Evolutionary conservation across 2,329 filamentous ascomycete genomes (phyloP), one percentile per base, ranked within the genome.

Genomic region (Ustulina deusta): DNA sequence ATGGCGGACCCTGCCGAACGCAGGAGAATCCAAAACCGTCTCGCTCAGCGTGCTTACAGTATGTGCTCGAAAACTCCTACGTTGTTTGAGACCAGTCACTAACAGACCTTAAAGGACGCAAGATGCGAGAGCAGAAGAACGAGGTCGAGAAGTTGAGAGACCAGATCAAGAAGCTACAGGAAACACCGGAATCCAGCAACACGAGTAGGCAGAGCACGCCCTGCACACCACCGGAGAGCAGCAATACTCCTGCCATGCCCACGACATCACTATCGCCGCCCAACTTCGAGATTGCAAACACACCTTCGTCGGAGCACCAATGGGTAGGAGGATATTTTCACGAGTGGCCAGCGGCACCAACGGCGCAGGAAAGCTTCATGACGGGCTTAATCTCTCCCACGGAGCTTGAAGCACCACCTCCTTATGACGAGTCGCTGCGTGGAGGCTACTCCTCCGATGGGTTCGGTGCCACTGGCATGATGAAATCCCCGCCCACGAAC

Each of bases 81-180:
- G 17, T n/a, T 48, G 2, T 15, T 17, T 22, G 25, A 22, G 55
- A 17, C 20, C 20, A 6, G 32, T 54, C 40, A 55, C 36, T 69
- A 68, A 71, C 66, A 25, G 27, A 32, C 15, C 6, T 9, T 11
- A 3, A 55, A 74, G 72, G 72, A 56, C 72, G 72, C 52, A 74
- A 74, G 65, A 72, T 74, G 72, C 63, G 71, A 51, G 70, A 73
- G 52, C 66, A 73, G 55, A 74, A 72, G 65, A 74, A 72, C 38
- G 72, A 74, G 59, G 72, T 74, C 40, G 72, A 74, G 65, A 74
- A 72, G 59, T 38, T 74, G 51, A 71, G 71, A 63, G 70, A 72
- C 17, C 70, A 74, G 61, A 70, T 74, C 64, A 71, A 73, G 61
- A 69, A 70, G 48, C 61, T 74, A 17, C 72, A 74, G 40, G 72